A percentile compares a stretch with the other conserved stretches of the same genome.
phyloP scores from a whole-genome alignment of 2,329 filamentous ascomycete genomes.

The Trichoderma sp. region DNA sequence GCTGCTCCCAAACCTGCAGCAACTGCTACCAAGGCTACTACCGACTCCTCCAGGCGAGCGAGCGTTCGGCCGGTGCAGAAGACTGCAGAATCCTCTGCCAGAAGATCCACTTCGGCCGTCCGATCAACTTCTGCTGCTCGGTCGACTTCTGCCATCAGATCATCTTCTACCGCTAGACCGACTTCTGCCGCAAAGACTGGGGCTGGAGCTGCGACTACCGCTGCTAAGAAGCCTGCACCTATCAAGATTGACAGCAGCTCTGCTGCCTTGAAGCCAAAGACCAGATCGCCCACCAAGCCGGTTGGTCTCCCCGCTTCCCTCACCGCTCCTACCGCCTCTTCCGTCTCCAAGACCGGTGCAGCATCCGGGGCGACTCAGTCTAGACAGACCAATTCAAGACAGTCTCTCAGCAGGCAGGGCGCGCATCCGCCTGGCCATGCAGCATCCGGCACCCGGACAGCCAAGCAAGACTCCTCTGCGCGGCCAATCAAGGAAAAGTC shows the following conservation, averaged over 20 bases:
- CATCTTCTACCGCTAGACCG: conserved; percentile 28
- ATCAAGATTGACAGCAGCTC: conserved; percentile 40
- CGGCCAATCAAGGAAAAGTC: conserved; percentile 43
- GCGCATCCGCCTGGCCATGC: conserved; percentile 24
- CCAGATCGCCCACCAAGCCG: conserved; percentile 66
- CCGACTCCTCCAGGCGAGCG: conserved; percentile 25
- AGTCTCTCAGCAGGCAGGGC: conserved; percentile 38
- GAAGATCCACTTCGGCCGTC: conserved; percentile 31
- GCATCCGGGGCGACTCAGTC: conserved; percentile 20
- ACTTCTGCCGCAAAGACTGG: conserved; percentile 23
- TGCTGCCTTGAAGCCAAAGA: conserved; percentile 55
- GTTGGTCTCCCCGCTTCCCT: conserved; percentile 60
- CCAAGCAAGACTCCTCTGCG: conserved; percentile 46
- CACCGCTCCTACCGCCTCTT: conserved; percentile 67
- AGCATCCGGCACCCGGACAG: conserved; percentile 28
- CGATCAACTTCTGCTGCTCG: conserved; percentile 29
- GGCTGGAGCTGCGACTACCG: conserved; percentile 33
- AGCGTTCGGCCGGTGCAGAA: conserved; percentile 33
- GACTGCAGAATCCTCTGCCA: conserved; percentile 26
- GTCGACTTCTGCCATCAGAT: conserved; percentile 28
- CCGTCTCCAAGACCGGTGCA: conserved; percentile 52
- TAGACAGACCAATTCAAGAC: conserved; percentile 26
- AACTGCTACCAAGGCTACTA: conserved; percentile 25
- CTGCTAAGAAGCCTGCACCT: conserved; percentile 43
- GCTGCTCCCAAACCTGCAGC: conserved; percentile 25